Conservation (phyloP, 139 green algal genomes). For the Dunaliella sp. region DNA sequence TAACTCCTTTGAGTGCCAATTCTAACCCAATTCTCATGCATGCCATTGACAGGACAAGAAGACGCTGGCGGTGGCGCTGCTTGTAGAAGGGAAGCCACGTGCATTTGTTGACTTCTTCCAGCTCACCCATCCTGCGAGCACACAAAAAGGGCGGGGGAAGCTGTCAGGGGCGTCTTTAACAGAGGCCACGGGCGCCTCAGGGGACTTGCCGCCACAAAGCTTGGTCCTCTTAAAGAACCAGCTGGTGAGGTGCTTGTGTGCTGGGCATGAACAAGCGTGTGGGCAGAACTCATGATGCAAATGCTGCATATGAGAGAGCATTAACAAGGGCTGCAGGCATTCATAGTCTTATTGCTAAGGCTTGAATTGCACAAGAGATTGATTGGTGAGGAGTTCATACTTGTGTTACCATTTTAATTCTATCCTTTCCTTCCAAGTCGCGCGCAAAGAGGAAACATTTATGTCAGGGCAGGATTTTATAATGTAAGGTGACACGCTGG, state of each 20-base stretch:
- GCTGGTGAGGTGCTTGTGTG: conserved; percentile 42
- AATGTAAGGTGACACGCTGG: no score
- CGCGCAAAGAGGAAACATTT: no score
- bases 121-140: conserved; percentile 26
- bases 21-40: background rate
- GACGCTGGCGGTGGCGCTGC: conserved; percentile 39
- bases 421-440: no score
- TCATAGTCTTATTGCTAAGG: background rate
- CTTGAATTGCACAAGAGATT: background rate
- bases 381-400: no score
- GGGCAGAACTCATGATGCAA: background rate
- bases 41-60: conserved; percentile 41
- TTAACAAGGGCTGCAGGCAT: background rate
- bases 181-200: background rate
- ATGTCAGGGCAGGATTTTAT: no score
- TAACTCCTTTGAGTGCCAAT: no score
- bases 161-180: background rate
- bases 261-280: conserved; percentile 1
- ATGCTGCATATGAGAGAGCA: background rate
- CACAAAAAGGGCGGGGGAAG: background rate
- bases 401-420: no score
- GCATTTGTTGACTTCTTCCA: conserved; percentile 63
- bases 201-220: conserved; percentile 33
- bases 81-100: conserved; percentile 50
- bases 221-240: conserved; percentile 46